A percentile compares a stretch with the other conserved stretches of the same genome.
Evolutionary conservation across 768 basidiomycete species (phyloP).

Genomic region (Cystofilobasidium capitatum): DNA sequence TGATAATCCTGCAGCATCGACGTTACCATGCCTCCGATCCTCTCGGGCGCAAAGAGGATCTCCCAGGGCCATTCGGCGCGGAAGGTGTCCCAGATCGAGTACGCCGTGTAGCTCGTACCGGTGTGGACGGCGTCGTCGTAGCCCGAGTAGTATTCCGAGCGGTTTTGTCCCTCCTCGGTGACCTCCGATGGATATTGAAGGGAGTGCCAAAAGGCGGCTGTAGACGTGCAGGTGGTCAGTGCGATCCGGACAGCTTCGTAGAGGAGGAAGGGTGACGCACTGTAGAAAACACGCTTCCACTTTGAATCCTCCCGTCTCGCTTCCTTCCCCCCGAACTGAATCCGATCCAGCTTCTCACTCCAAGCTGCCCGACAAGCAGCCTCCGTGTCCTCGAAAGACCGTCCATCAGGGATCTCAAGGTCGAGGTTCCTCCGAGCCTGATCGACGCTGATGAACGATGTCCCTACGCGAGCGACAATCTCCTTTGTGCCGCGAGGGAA

Average conservation of each 20-base stretch:
- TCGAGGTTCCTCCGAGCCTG: conserved; percentile 46
- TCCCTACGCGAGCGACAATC: conserved; percentile 55
- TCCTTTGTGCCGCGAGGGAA: conserved; percentile 35
- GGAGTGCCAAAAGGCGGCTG: conserved; percentile 12
- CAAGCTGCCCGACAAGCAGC: conserved; percentile 47
- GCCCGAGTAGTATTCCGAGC: conserved; percentile 61
- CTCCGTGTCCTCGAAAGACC: conserved; percentile 50
- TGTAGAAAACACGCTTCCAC: conserved; percentile 46
- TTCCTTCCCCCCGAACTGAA: conserved; percentile 44
- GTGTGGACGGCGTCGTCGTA: conserved; percentile 55
- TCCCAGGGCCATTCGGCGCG: conserved; percentile 71
- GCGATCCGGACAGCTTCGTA: background rate
- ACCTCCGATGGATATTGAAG: conserved; percentile 67
- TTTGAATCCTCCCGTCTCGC: conserved; percentile 4
- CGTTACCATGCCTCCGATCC: conserved; percentile 62
- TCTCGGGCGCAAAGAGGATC: conserved; percentile 64
- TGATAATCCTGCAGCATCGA: conserved; percentile 73
- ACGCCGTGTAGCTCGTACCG: conserved; percentile 63
- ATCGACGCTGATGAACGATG: conserved; percentile 63
- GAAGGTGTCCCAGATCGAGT: conserved; percentile 58
- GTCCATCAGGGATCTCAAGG: conserved; percentile 38
- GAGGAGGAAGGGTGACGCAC: conserved; percentile 50
- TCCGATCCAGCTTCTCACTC: conserved; percentile 51
- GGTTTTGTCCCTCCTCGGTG: conserved; percentile 57
- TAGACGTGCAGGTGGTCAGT: background rate